Base-by-base conservation (phyloP, 768 basidiomycete species). In the Lentinula lateritia region DNA sequence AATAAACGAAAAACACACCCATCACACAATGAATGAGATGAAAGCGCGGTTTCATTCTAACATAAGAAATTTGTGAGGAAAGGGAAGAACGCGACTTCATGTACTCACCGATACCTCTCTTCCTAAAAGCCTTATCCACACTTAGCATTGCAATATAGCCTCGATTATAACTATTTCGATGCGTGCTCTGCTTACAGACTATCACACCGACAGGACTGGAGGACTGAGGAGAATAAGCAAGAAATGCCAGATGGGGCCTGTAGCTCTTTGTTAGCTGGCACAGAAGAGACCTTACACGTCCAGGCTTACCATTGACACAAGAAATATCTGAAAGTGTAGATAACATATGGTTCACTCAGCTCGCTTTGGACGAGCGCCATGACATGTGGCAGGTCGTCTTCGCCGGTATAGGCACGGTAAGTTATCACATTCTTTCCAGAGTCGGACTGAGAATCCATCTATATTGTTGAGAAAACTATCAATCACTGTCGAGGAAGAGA, bases 111-210 rank as follows among this genome's bases (percentile, higher is more conserved):
- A 98, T 93, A 38, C 97, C 96, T 58, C 88, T 86, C 73, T 96
- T 90, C 41, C 96, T 81, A 84, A 87, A 97, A 42, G 79, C 74
- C 73, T 87, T 88, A 73, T 83, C 82, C 34, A 98, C 94, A 69
- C 92, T 93, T 60, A 98, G 84, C 97, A 98, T 98, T 41, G 95
- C 97, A 62, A 99, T 96, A 72, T 99, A 99, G 13, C 97, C 97
- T 70, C 97, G 76, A 71, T 94, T 92, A 9, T 84, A 77, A 42
- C 77, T 75, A 64, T 88, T 83, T 60, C 80, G 79, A 75, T 98
- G 97, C 71, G 84, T 80, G 67, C 94, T 94, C 75, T 97, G 96
- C 80, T 98, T 99, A 84, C 94, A 97, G 20, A 99, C 90, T 63
- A 99, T 93, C 15, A 93, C 92, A 34, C 93, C 97, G 63, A 98